Conservation (phyloP, 352 stramenopile species). For the Phytophthora pinifolia region DNA sequence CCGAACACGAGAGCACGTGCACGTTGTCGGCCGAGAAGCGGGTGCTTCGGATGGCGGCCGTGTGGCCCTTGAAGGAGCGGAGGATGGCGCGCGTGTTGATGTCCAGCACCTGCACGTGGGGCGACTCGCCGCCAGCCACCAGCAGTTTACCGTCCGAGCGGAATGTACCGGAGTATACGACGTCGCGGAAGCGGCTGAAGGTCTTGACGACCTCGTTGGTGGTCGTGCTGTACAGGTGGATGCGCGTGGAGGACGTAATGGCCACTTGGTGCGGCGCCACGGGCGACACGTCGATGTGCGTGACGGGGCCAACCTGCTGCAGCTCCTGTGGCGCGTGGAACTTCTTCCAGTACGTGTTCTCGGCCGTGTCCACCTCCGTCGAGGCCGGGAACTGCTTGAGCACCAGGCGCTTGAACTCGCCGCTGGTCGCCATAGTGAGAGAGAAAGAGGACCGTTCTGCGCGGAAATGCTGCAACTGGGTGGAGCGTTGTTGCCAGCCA, state of each 20-base stretch:
- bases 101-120: conserved; percentile 86
- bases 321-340: conserved; percentile 83
- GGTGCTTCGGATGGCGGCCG: conserved; percentile 68
- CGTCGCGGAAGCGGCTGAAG: conserved; percentile 87
- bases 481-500: conserved; percentile 18
- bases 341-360: conserved; percentile 90
- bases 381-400: conserved; percentile 87
- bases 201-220: conserved; percentile 87
- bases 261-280: conserved; percentile 79
- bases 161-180: conserved; percentile 87
- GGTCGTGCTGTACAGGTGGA: conserved; percentile 83
- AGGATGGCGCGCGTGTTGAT: conserved; percentile 82
- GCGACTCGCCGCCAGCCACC: conserved; percentile 75
- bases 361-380: conserved; percentile 73
- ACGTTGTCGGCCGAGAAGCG: conserved; percentile 83
- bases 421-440: conserved; percentile 54
- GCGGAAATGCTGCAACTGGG: conserved; percentile 13
- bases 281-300: conserved; percentile 84
- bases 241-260: conserved; percentile 86
- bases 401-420: conserved; percentile 86
- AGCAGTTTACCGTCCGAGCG: conserved; percentile 88
- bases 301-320: conserved; percentile 82
- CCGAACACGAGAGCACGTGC: conserved; percentile 88
- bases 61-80: conserved; percentile 88
- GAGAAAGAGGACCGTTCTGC: background rate